These are phyloP conservation scores for Cyberlindnera petersonii DNA, from an alignment of 805 yeast genomes.

Conservation along the genomic window DNA sequence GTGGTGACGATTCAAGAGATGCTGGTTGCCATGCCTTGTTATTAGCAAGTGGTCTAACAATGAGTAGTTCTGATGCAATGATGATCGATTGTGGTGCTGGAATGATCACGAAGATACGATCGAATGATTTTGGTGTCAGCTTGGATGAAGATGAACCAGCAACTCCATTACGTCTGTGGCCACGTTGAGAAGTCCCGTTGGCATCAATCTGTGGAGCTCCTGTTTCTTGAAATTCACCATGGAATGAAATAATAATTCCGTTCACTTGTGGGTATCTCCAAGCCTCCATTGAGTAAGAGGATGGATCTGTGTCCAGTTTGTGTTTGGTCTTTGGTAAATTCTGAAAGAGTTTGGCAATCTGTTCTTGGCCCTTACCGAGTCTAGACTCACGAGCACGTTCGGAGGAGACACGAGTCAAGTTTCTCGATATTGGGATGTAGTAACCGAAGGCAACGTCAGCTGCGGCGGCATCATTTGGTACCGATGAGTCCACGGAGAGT, in stretches of 20 bases:
- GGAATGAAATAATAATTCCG: constrained; percentile 75
- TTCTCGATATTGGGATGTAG: constrained; percentile 73
- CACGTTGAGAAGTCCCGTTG: constrained; percentile 18
- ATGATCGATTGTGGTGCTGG: constrained; percentile 67
- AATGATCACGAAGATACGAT: constrained; percentile 74
- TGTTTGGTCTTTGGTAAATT: constrained; percentile 80
- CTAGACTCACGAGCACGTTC: constrained; percentile 54
- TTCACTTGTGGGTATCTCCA: constrained; percentile 66
- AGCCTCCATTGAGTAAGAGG: constrained; percentile 70
- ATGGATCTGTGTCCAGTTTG: constrained; percentile 57
- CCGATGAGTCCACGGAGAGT: constrained; percentile 65
- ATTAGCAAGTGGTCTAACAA: constrained; percentile 58
- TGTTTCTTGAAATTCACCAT: constrained; percentile 78
- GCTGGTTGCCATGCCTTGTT: constrained; percentile 50
- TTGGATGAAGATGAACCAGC: constrained; percentile 29
- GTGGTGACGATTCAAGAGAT: constrained; percentile 5
- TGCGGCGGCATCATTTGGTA: constrained; percentile 45
- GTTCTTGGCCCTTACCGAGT: constrained; percentile 64
- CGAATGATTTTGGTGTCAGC: constrained; percentile 71
- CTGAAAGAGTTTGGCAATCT: constrained; percentile 56
- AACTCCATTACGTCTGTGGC: constrained; percentile 29
- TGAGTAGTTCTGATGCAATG: constrained; percentile 82
- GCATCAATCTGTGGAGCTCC: constrained; percentile 46
- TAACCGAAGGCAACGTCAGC: constrained; percentile 51
- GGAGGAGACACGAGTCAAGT: constrained; percentile 57